Base-by-base conservation (phyloP, 192 early-diverging fungal species). In the Coemansia sp. region DNA sequence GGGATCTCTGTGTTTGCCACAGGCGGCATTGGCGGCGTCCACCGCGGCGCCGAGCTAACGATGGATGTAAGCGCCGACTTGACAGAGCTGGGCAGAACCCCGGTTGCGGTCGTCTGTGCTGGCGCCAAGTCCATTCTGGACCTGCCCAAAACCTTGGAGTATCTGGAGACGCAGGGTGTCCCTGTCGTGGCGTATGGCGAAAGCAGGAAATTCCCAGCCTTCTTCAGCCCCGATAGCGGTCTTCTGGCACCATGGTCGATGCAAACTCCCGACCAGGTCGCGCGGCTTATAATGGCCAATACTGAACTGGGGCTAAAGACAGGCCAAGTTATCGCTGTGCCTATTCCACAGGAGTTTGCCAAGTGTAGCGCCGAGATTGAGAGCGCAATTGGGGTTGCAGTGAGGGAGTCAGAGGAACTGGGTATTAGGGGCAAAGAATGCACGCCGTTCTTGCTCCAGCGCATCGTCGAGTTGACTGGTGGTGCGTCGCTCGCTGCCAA, bases 101-200 rank as follows among this genome's bases (percentile, higher is more conserved):
- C 97, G 6, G 90, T 98, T 4, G 84, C 97, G 0, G 97, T 98
- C 3, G 88, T 98, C 1, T 98, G 95, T 72, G 93, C 97, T 0
- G 97, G 97, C 56, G 93, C 90, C 14, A 98, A 98, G 64, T 89
- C 91, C n/a, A 98, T 98, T 33, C 78, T 98, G 19, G 95, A 97
- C 68, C 90, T 98, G 72, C 85, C 79, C 54, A 88, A 88, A 58
- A 98, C 97, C 0, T 76, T 98, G 7, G 97, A 98, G 70, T 90
- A 85, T 54, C 67, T 97, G 74, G 93, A 97, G 72, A 95, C 93
- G 0, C 88, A 93, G 70, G 97, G 97, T 27, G 97, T 98, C 1
- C 86, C 93, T 2, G 95, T 97, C 0, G 80, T 89, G 3, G 91
- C 94, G 0, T 85, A 86, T 63, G 90, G 91, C 21, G 63, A 77